These are phyloP conservation scores for Ascochyta koolunga DNA, from an alignment of 2,329 filamentous ascomycete genomes.

Conservation along the genomic window DNA sequence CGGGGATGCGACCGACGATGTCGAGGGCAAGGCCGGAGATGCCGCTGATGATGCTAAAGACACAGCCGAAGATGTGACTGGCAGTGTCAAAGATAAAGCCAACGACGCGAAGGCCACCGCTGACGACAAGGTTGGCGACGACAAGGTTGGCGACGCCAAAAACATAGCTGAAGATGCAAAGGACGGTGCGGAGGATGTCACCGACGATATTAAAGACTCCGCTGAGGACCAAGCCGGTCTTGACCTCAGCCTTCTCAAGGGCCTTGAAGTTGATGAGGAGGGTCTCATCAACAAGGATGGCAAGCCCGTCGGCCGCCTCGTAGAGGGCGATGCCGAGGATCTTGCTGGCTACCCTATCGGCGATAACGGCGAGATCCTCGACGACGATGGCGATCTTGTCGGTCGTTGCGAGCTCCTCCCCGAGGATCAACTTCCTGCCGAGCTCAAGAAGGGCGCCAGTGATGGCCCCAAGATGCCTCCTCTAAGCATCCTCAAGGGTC, in stretches of 20 bases:
- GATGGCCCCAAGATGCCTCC: constrained; percentile 51
- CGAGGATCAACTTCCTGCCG: constrained; percentile 47
- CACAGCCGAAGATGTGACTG: constrained; percentile 48
- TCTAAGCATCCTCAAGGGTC: constrained; percentile 55
- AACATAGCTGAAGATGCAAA: constrained; percentile 40
- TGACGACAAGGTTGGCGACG: constrained; percentile 48
- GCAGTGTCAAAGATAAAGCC: constrained; percentile 45
- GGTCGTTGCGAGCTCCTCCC: constrained; percentile 59
- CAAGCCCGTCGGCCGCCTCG: constrained; percentile 56
- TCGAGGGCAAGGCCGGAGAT: constrained; percentile 35
- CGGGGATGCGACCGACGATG: constrained; percentile 39
- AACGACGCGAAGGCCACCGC: constrained; percentile 32
- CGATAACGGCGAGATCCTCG: constrained; percentile 61
- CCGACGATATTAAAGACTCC: constrained; percentile 34
- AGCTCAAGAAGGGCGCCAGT: constrained; percentile 48
- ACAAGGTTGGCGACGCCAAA: constrained; percentile 44
- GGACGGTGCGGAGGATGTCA: constrained; percentile 37
- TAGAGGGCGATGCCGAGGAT: constrained; percentile 60
- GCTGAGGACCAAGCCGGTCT: constrained; percentile 44
- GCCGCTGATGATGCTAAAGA: constrained; percentile 41
- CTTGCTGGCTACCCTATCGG: constrained; percentile 59
- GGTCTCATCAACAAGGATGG: constrained; percentile 59
- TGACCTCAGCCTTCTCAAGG: constrained; percentile 56
- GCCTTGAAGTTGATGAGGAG: constrained; percentile 60
- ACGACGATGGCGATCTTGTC: constrained; percentile 61